Percentiles rank a stretch among this genome's conserved stretches.
Evolutionary conservation across 768 basidiomycete species (phyloP).

Genomic region (Paxillus ammoniavirescens): DNA sequence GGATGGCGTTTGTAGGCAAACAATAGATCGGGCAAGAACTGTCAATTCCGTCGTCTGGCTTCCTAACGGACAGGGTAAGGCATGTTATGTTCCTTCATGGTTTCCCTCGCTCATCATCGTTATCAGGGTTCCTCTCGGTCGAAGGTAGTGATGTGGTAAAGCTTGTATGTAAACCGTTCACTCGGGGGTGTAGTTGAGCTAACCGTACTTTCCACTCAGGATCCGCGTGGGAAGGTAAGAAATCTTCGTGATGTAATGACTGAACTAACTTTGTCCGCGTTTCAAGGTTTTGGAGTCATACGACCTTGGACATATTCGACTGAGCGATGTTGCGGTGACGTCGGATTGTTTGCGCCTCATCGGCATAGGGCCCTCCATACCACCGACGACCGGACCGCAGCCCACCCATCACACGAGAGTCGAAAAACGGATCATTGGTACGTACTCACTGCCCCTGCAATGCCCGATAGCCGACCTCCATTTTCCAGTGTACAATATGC

Average conservation of each 20-base stretch:
- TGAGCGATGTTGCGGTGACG: slow-evolving; percentile 52
- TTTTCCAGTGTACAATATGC: slow-evolving; percentile 46
- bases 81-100: background rate
- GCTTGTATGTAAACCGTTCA: slow-evolving; percentile 31
- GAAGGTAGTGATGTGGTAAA: slow-evolving; percentile 47
- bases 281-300: slow-evolving; percentile 39
- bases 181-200: background rate
- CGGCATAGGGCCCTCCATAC: slow-evolving; percentile 44
- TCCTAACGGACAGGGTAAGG: slow-evolving; percentile 44
- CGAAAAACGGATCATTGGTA: slow-evolving; percentile 54
- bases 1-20: slow-evolving; percentile 50
- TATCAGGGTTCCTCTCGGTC: slow-evolving; percentile 47
- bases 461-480: slow-evolving; percentile 1
- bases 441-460: slow-evolving; percentile 2
- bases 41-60: slow-evolving; percentile 52
- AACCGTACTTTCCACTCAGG: slow-evolving; percentile 27
- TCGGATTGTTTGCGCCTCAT: slow-evolving; percentile 44
- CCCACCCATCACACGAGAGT: slow-evolving; percentile 45
- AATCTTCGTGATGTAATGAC: background rate
- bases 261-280: background rate
- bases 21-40: slow-evolving; percentile 43
- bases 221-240: slow-evolving; percentile 39
- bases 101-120: background rate
- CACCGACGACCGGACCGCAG: slow-evolving; percentile 40
- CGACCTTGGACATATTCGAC: slow-evolving; percentile 39